Percentiles rank a stretch among this genome's conserved stretches.
Evolutionary conservation across 2,329 filamentous ascomycete genomes (phyloP).

Genomic region (Colletotrichum sp.): DNA sequence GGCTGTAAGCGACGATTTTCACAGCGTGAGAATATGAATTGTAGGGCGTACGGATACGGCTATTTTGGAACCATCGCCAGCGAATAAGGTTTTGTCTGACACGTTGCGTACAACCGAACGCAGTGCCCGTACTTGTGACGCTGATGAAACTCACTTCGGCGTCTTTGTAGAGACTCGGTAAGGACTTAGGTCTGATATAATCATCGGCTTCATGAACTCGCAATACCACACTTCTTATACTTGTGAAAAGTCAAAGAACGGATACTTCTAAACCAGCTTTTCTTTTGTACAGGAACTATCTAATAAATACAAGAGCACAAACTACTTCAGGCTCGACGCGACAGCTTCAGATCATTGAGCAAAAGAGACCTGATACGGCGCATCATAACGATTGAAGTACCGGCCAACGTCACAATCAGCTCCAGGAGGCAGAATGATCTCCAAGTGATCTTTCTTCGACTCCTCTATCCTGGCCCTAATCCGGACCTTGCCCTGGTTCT

Average conservation of each 20-base stretch:
- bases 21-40: neutral
- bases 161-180: neutral
- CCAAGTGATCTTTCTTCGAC: neutral
- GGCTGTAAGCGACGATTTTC: neutral
- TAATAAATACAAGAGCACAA: neutral
- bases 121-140: neutral
- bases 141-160: neutral
- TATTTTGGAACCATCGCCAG: neutral
- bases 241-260: fast-evolving
- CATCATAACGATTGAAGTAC: neutral
- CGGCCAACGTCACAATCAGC: neutral
- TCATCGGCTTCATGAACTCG: neutral
- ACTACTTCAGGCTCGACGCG: neutral
- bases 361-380: neutral
- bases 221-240: fast-evolving
- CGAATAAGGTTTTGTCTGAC: neutral
- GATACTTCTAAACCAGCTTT: neutral
- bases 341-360: neutral
- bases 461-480: neutral
- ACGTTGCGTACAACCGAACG: neutral
- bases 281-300: neutral
- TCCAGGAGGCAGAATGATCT: neutral
- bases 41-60: neutral
- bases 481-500: neutral
- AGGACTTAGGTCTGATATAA: neutral